Base-by-base conservation (phyloP, 257 asterid species). In the Rhazya stricta region DNA sequence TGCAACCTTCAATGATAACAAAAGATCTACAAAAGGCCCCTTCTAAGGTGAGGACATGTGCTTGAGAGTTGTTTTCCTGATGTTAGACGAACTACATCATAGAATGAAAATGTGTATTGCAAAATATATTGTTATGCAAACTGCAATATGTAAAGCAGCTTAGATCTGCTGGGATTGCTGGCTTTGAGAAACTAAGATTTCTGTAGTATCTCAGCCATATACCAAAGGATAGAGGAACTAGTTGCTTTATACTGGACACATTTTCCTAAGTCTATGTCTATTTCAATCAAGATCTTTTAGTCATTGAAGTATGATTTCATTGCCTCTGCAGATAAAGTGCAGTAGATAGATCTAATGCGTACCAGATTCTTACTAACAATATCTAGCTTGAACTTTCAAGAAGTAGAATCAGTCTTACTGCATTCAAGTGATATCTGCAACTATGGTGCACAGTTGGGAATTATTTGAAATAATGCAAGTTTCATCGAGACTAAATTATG, bases 221-320 rank as follows among this genome's bases (percentile, higher is more conserved):
- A 32, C 69, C 61, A 7, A 18, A 51, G 25, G 45, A 48, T 16
- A 76, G 53, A 25, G 42, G 66, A 27, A 16, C 58, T 19, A 67
- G 9, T 6, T 32, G 46, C 18, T 32, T 19, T 45, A 42, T 6
- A 43, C 37, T 39, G 18, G 48, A 29, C 57, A 70, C 67, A 41
- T 53, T 68, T 39, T 43, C 27, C 21, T 43, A 29, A 36, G 53
- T 45, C 62, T 76, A 54, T 5, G 37, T 6, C 34, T 12, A n/a
- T 69, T 30, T 46, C 41, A 69, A 23, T 45, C 58, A 41, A 57
- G 69, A 71, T 67, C 48, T 32, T 68, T 53, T 29, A 54, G 61
- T 57, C 53, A 56, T 13, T 13, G 27, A 5, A 72, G 76, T 70
- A 54, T 53, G 42, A 18, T 67, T 41, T 30, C 56, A 7, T 56